These are phyloP conservation scores for Blastobotrys attinorum DNA, from an alignment of 805 yeast species.

Conservation along the genomic window DNA sequence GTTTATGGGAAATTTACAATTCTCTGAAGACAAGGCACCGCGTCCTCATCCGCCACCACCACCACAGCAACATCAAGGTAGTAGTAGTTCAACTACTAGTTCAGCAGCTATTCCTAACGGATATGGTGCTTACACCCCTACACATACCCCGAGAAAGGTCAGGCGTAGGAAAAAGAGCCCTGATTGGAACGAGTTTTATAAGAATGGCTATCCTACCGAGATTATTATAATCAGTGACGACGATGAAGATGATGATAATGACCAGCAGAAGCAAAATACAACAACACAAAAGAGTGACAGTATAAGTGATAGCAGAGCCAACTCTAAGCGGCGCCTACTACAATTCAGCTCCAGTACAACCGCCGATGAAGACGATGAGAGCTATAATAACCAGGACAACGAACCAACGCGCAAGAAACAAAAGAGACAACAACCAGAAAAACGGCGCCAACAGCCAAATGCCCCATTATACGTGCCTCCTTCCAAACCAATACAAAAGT, in stretches of 20 bases:
- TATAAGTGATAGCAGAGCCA: too few species aligned
- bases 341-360: neutral
- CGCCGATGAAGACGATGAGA: slow-evolving; percentile 2
- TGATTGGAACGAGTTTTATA: slow-evolving; percentile 26
- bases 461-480: slow-evolving; percentile 13
- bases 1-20: too few species aligned
- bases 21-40: neutral
- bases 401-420: slow-evolving; percentile 3
- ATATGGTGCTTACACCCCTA: neutral
- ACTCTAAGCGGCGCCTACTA: neutral
- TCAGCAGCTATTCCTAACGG: neutral
- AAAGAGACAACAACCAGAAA: neutral
- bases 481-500: slow-evolving; percentile 21
- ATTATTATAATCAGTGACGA: slow-evolving; percentile 28
- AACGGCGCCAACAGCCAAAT: neutral
- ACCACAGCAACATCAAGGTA: neutral
- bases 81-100: neutral
- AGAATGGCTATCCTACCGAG: slow-evolving; percentile 26
- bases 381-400: neutral
- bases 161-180: slow-evolving; percentile 42
- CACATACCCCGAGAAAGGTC: slow-evolving; percentile 45
- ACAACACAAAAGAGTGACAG: neutral
- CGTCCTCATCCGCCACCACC: neutral
- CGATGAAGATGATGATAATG: slow-evolving; percentile 15
- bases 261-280: neutral